phyloP scores from a whole-genome alignment of 495 filamentous ascomycete species.

The Talaromyces proteolyticus region DNA sequence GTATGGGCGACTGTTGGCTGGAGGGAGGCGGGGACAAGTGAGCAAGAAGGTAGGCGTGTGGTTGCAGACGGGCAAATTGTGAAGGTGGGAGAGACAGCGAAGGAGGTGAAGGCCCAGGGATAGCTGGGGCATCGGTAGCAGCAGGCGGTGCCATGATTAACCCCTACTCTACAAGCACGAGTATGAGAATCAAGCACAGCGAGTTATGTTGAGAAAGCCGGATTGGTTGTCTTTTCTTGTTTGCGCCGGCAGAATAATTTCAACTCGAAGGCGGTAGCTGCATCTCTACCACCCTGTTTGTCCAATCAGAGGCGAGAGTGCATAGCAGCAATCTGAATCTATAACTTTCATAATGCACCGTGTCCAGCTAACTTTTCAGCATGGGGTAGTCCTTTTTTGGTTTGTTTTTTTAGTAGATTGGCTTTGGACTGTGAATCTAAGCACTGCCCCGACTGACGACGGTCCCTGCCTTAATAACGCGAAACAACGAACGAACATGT shows the following conservation, averaged over 20 bases:
- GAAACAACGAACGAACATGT: no score
- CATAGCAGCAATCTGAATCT: no score
- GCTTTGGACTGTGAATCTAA: no score
- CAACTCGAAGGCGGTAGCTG: conserved; percentile 11
- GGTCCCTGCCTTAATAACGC: no score
- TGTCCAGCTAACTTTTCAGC: no score
- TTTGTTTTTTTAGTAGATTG: no score
- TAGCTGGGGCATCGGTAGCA: conserved; percentile 5
- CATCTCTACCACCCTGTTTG: not conserved
- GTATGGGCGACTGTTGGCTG: conserved; percentile 47
- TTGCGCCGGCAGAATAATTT: conserved; percentile 28
- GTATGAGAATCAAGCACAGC: no score
- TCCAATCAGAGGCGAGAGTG: not conserved
- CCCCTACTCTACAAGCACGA: no score
- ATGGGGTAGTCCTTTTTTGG: no score
- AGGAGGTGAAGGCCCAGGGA: conserved; percentile 16
- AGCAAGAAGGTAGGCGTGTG: conserved; percentile 81
- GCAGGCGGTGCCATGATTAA: conserved; percentile 15
- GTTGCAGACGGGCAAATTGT: conserved; percentile 86
- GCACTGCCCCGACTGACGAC: no score
- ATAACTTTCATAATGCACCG: no score
- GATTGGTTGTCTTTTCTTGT: not conserved
- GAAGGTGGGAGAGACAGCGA: conserved; percentile 67
- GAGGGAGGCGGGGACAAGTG: conserved; percentile 62
- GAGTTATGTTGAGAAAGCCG: no score